These are phyloP conservation scores for Pseudocercospora crystallina DNA, from an alignment of 2,329 filamentous ascomycete genomes.

Conservation along the genomic window DNA sequence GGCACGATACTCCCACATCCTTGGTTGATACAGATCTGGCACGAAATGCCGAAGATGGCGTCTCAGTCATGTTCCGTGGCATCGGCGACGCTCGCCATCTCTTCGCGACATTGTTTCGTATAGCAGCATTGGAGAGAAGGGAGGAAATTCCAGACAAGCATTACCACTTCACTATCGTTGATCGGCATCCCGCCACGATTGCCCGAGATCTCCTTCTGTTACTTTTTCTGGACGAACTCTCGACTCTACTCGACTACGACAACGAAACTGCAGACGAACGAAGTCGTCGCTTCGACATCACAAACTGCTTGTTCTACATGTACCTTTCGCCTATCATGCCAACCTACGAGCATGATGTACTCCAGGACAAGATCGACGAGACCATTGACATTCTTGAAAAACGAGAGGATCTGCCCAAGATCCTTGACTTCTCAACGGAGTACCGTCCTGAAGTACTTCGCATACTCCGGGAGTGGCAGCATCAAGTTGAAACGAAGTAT, in stretches of 20 bases:
- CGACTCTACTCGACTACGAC: too few species aligned
- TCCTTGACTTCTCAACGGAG: slow-evolving; percentile 4
- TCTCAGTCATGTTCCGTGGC: slow-evolving; percentile 13
- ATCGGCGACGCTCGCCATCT: slow-evolving; percentile 14
- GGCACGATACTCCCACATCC: slow-evolving; percentile 14
- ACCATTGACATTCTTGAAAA: slow-evolving; percentile 8
- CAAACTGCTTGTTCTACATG: slow-evolving; percentile 12
- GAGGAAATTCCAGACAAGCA: slow-evolving; percentile 1
- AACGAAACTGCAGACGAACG: neutral
- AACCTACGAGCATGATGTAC: neutral
- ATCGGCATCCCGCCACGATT: slow-evolving; percentile 10
- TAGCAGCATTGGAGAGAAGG: neutral
- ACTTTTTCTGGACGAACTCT: slow-evolving; percentile 2
- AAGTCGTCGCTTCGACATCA: neutral
- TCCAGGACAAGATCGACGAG: slow-evolving; percentile 11
- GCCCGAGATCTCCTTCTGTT: slow-evolving; percentile 10
- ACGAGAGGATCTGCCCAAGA: neutral
- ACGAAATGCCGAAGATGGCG: neutral
- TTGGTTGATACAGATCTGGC: slow-evolving; percentile 8
- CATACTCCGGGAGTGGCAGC: slow-evolving; percentile 14
- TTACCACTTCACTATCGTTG: slow-evolving; percentile 14
- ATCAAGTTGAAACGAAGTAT: slow-evolving; percentile 3
- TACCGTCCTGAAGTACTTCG: too few species aligned
- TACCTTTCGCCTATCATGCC: slow-evolving; percentile 17
- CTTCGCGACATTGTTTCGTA: slow-evolving; percentile 4